phyloP scores from a whole-genome alignment of 2,329 filamentous ascomycete species.

The Xylariales sp. region DNA sequence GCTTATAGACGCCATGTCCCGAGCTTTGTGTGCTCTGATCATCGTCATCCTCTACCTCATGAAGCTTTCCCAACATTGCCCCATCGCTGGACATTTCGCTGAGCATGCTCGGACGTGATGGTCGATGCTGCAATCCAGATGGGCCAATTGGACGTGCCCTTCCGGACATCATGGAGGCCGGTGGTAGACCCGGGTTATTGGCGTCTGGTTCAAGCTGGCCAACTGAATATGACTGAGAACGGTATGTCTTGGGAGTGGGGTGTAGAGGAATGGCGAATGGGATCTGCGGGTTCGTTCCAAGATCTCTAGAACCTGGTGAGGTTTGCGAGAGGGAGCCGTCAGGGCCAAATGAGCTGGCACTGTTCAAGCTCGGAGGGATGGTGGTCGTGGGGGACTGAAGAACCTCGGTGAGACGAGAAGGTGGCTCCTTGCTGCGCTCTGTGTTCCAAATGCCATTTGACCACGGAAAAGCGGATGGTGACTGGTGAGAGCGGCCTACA shows the following conservation, averaged over 20 bases:
- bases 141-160: slow-evolving; percentile 51
- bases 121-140: slow-evolving; percentile 72
- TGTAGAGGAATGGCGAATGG: slow-evolving; percentile 86
- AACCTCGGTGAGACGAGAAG: slow-evolving; percentile 69
- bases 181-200: slow-evolving; percentile 17
- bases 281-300: slow-evolving; percentile 59
- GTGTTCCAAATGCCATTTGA: slow-evolving; percentile 79
- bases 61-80: slow-evolving; percentile 61
- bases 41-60: slow-evolving; percentile 65
- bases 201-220: slow-evolving; percentile 77
- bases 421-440: slow-evolving; percentile 68
- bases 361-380: slow-evolving; percentile 33
- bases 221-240: slow-evolving; percentile 95
- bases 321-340: slow-evolving; percentile 43
- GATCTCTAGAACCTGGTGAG: slow-evolving; percentile 48
- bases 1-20: slow-evolving; percentile 44
- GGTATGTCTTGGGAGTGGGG: slow-evolving; percentile 86
- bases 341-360: slow-evolving; percentile 43
- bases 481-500: slow-evolving; percentile 42
- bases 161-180: slow-evolving; percentile 42
- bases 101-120: slow-evolving; percentile 73
- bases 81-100: slow-evolving; percentile 67
- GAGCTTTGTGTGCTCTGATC: slow-evolving; percentile 52
- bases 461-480: slow-evolving; percentile 59
- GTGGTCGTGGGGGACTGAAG: slow-evolving; percentile 69